A percentile compares a stretch with the other conserved stretches of the same genome.
Conservation (phyloP, 106 monocot genomes). For the Dioscorea zingiberensis region DNA sequence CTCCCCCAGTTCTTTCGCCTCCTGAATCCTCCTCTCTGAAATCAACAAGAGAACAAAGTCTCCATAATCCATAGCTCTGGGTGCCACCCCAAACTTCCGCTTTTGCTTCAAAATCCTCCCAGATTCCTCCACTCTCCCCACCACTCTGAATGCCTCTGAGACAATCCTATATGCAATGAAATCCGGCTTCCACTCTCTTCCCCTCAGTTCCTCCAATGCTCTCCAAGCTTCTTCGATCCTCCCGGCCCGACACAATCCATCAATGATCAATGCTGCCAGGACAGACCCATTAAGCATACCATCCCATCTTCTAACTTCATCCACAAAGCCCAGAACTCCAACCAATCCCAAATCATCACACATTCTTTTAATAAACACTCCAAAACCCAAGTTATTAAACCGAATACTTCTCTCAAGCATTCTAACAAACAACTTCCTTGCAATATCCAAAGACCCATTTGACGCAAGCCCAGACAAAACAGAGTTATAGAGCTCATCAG, state of each 20-base stretch:
- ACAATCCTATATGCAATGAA: conserved; percentile 81
- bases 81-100: conserved; percentile 89
- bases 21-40: conserved; percentile 31
- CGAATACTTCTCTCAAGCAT: conserved; percentile 33
- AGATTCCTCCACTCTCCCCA: conserved; percentile 38
- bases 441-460: conserved; percentile 14
- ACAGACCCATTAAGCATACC: conserved; percentile 62
- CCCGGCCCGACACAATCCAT: conserved; percentile 53
- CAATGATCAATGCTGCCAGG: conserved; percentile 45
- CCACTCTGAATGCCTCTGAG: conserved; percentile 55
- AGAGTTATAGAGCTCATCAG: conserved; percentile 32
- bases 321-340: conserved; percentile 27
- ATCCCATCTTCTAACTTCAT: conserved; percentile 13
- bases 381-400: conserved; percentile 65
- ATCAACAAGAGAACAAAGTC: conserved; percentile 55
- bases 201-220: conserved; percentile 55
- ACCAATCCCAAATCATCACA: conserved; percentile 21
- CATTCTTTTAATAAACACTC: conserved; percentile 38
- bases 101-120: conserved; percentile 75
- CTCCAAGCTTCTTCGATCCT: conserved; percentile 78
- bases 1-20: conserved; percentile 60
- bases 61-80: conserved; percentile 60
- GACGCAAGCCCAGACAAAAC: conserved; percentile 37
- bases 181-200: conserved; percentile 73
- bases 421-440: conserved; percentile 55